Evolutionary conservation across 805 yeast species (phyloP), one percentile per base, ranked within the genome.

Genomic region (Candida corydali): DNA sequence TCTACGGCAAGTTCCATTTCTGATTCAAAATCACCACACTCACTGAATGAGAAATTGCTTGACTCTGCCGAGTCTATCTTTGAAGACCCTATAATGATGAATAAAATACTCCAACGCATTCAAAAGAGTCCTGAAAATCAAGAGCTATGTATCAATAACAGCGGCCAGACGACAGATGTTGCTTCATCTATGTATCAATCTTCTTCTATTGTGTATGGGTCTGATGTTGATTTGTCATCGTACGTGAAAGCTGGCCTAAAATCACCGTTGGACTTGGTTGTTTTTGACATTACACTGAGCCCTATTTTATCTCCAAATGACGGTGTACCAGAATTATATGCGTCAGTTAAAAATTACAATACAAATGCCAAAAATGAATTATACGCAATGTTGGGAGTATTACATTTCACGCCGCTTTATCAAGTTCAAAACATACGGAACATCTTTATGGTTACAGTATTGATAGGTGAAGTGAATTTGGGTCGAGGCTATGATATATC

Each of bases 401-500:
- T 43, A 29, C 46, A 47, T 22, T 34, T 53, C 10, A 43, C 54
- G 1, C 73, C 75, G 1, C 50, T 50, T 7, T 64, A 66, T 41
- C 5, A 6, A 24, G n/a, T 9, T 24, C 5, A n/a, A 24, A 24
- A 9, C 51, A 38, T 44, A 1, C 49, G 45, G 0, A 47, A 46
- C 18, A 55, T 50, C 8, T 50, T 45, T 37, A 52, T 45, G 19
- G 55, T 51, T 3, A 61, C 29, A 5, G 9, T 14, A 7, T 3
- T 12, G 11, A 16, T 9, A 7, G 16, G 16, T 12, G 26, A 56
- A 26, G 43, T 47, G 8, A 45, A 51, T 3, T 47, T 67, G 9
- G 68, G 70, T 12, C 43, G 41, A 9, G 60, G 62, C 8, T 34
- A 40, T 29, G 68, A 61, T 24, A 40, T 42, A n/a, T 60, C 52